Conservation (phyloP, 768 basidiomycete genomes). For the Lactifluus pinguis region DNA sequence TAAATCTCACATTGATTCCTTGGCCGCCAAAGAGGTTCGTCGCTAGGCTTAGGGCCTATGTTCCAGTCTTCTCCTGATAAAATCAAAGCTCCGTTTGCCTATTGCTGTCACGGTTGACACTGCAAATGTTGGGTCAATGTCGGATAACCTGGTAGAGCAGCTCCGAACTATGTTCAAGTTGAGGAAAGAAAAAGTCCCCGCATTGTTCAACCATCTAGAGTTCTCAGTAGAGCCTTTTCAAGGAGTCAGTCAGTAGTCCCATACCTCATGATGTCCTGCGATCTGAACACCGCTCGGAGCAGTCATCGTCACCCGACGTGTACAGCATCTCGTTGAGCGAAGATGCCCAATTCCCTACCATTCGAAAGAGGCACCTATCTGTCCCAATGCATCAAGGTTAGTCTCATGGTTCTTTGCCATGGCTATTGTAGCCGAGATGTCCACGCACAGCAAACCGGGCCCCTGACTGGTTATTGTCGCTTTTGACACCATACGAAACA, state of each 20-base stretch:
- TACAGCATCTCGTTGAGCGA: slow-evolving; percentile 9
- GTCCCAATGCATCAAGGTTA: slow-evolving; percentile 15
- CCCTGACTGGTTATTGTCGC: slow-evolving; percentile 29
- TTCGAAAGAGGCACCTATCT: slow-evolving; percentile 12
- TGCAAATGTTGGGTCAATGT: neutral
- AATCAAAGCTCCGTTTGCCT: slow-evolving; percentile 15
- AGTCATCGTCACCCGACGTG: slow-evolving; percentile 1
- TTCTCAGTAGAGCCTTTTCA: slow-evolving; percentile 5
- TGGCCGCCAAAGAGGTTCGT: slow-evolving; percentile 14
- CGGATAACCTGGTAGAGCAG: neutral
- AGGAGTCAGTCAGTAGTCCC: slow-evolving; percentile 12
- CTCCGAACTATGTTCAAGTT: slow-evolving; percentile 4
- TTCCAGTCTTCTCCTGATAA: neutral
- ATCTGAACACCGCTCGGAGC: neutral
- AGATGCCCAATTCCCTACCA: neutral
- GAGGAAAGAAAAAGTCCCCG: neutral
- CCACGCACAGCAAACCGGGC: slow-evolving; percentile 8
- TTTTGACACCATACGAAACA: slow-evolving; percentile 35
- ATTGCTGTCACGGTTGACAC: slow-evolving; percentile 6
- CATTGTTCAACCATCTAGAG: slow-evolving; percentile 12
- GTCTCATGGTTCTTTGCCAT: neutral
- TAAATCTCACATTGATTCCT: slow-evolving; percentile 13
- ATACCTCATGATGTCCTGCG: slow-evolving; percentile 7
- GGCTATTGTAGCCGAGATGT: neutral
- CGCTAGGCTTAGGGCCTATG: neutral